Evolutionary conservation across 768 basidiomycete genomes (phyloP).

Genomic region (Suillus alpinus): DNA sequence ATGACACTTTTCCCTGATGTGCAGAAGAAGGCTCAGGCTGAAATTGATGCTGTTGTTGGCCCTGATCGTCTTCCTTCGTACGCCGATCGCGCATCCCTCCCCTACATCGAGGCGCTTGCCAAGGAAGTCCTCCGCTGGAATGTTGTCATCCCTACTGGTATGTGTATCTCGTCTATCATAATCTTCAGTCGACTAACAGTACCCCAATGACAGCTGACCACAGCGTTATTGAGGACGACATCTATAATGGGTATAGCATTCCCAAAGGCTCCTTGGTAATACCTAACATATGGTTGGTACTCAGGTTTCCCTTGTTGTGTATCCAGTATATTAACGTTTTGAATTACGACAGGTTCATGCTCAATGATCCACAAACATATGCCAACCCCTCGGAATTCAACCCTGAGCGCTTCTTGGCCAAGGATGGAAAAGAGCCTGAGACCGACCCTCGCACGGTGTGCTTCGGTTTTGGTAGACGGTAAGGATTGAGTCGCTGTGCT

Average conservation of each 20-base stretch:
- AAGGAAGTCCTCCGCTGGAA: constrained; percentile 28
- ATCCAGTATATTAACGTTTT: not conserved
- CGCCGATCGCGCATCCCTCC: constrained; percentile 20
- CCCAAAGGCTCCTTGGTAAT: constrained; percentile 23
- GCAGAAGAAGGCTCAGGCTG: constrained; percentile 21
- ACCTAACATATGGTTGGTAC: constrained; percentile 24
- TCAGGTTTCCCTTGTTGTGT: constrained; percentile 2
- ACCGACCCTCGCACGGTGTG: constrained; percentile 14
- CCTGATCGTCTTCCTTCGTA: constrained; percentile 20
- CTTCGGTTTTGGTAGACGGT: constrained; percentile 33
- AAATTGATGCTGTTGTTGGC: constrained; percentile 24
- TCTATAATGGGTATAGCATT: constrained; percentile 13
- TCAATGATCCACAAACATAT: constrained; percentile 44
- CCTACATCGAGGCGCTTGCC: constrained; percentile 22
- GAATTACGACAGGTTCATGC: constrained; percentile 42
- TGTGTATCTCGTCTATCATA: constrained; percentile 31
- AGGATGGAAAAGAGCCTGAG: constrained; percentile 13
- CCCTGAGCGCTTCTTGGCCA: constrained; percentile 32
- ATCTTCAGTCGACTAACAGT: constrained; percentile 31
- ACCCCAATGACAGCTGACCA: constrained; percentile 23
- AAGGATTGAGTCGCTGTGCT: not conserved
- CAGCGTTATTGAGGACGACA: constrained; percentile 18
- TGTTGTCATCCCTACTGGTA: constrained; percentile 14
- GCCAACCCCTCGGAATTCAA: constrained; percentile 30
- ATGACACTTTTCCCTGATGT: constrained; percentile 24